A percentile compares a stretch with the other conserved stretches of the same genome.
Conservation (phyloP, 805 yeast species). For the Cyberlindnera misumaiensis region DNA sequence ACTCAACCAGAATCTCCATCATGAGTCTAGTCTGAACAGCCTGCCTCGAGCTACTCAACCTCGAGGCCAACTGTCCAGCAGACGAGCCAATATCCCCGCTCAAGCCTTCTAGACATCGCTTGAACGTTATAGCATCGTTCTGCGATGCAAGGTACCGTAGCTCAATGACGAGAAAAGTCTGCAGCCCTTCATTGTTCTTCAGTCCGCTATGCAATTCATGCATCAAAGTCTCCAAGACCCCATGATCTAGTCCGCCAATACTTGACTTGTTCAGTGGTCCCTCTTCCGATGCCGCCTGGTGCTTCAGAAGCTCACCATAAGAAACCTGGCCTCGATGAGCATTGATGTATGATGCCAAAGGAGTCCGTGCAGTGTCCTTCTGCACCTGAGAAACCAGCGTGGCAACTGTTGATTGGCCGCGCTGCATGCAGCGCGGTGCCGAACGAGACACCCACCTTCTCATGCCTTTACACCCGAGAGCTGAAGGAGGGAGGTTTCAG, state of each 20-base stretch:
- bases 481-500: too few relatives aligned
- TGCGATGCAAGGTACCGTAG: not conserved
- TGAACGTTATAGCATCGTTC: conserved; percentile 1
- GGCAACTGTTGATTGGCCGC: conserved; percentile 3
- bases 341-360: conserved; percentile 3
- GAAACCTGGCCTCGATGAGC: not conserved
- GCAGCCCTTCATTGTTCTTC: not conserved
- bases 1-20: conserved; percentile 3
- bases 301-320: not conserved
- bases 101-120: not conserved
- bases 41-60: conserved; percentile 1
- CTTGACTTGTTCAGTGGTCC: not conserved
- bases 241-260: not conserved
- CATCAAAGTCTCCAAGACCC: not conserved
- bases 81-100: conserved; percentile 2
- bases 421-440: not conserved
- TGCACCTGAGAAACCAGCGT: conserved; percentile 3
- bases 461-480: not conserved
- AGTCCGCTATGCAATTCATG: not conserved
- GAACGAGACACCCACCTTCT: not conserved
- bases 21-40: not conserved
- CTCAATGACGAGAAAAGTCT: conserved; percentile 1
- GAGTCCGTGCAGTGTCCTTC: conserved; percentile 3
- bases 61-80: conserved; percentile 5
- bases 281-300: not conserved